These are phyloP conservation scores for Hypoxylon crocopeplum DNA, from an alignment of 495 filamentous ascomycete species.

Conservation along the genomic window DNA sequence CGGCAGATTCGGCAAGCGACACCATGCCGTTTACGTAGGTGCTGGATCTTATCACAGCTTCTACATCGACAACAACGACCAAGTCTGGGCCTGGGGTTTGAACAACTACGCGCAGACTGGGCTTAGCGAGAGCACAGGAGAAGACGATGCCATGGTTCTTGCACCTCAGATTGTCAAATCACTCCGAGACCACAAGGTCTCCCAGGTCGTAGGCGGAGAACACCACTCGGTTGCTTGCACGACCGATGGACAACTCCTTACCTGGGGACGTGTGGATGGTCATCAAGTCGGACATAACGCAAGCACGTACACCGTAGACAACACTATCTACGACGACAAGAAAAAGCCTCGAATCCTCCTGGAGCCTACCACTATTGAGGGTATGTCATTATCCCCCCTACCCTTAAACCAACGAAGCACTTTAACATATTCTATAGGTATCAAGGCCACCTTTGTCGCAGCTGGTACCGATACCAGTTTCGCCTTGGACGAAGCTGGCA, in stretches of 20 bases:
- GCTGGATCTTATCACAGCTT: constrained; percentile 72
- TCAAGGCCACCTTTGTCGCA: constrained; percentile 45
- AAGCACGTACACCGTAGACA: constrained; percentile 54
- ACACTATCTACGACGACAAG: constrained; percentile 63
- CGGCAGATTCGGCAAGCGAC: constrained; percentile 67
- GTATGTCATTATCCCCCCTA: constrained; percentile 25
- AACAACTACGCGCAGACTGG: constrained; percentile 86
- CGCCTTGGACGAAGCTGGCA: constrained; percentile 59
- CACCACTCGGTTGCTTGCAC: constrained; percentile 67
- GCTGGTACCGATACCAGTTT: constrained; percentile 64
- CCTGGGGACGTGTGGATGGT: constrained; percentile 70
- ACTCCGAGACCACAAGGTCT: constrained; percentile 61
- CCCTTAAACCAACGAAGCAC: not conserved
- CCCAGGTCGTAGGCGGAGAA: constrained; percentile 66
- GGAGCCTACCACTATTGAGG: constrained; percentile 55
- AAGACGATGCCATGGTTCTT: constrained; percentile 56
- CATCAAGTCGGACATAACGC: constrained; percentile 61
- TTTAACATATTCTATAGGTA: constrained; percentile 26
- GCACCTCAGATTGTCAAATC: constrained; percentile 52
- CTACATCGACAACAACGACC: constrained; percentile 71
- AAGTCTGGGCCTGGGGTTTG: constrained; percentile 81
- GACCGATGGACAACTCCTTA: constrained; percentile 61
- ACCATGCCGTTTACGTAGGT: constrained; percentile 59
- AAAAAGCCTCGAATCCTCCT: constrained; percentile 63
- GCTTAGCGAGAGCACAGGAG: constrained; percentile 70